phyloP scores from a whole-genome alignment of 177 flowering plant genomes.

The Vitis hybrid region DNA sequence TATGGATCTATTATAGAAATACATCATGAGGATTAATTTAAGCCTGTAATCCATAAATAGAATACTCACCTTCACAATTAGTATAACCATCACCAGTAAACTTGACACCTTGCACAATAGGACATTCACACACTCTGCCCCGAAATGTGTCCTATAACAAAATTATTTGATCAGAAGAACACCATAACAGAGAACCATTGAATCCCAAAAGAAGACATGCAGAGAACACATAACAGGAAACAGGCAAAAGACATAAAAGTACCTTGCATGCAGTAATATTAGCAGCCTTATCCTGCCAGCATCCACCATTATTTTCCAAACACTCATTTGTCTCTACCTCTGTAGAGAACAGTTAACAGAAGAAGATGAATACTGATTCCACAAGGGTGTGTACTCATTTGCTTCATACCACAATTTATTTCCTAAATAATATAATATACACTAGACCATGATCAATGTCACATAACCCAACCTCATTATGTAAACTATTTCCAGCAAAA shows the following conservation, averaged over 20 bases:
- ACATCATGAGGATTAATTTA: not conserved
- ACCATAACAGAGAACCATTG: not conserved
- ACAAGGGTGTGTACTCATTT: not conserved
- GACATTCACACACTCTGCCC: constrained; percentile 95
- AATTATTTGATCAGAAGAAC: not conserved
- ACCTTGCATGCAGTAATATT: constrained; percentile 87
- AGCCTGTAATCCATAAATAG: not conserved
- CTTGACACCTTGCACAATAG: constrained; percentile 77
- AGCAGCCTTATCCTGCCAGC: constrained; percentile 80
- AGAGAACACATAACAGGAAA: not conserved
- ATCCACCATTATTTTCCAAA: constrained; percentile 85
- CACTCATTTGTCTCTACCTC: constrained; percentile 93
- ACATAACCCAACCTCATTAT: no score
- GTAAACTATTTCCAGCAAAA: no score
- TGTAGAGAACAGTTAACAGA: constrained; percentile 22
- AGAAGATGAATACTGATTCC: constrained; percentile 1
- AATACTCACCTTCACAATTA: constrained; percentile 75
- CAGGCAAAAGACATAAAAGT: constrained; percentile 7
- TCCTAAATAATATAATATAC: no score
- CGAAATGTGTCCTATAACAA: constrained; percentile 84
- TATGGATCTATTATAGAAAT: no score
- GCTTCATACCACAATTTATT: no score
- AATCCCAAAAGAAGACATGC: not conserved
- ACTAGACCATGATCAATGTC: no score
- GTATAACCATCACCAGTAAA: constrained; percentile 93